These are phyloP conservation scores for Nigrospora osmanthi DNA, from an alignment of 2,329 filamentous ascomycete species.

Conservation along the genomic window DNA sequence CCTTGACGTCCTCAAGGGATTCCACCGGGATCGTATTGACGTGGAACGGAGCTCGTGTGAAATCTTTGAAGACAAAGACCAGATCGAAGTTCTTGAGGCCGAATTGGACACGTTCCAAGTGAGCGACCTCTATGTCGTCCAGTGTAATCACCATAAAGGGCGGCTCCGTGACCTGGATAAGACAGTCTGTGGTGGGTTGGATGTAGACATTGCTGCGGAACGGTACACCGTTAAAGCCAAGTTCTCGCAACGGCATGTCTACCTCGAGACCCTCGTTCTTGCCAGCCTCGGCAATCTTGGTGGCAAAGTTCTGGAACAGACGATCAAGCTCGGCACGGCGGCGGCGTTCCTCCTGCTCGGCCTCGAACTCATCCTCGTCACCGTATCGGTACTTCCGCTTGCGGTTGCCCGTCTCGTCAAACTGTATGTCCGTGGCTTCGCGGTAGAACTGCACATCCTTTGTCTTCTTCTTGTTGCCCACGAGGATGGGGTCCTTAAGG, in stretches of 20 bases:
- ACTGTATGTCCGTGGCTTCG: slow-evolving; percentile 96
- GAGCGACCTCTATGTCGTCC: slow-evolving; percentile 91
- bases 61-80: slow-evolving; percentile 98
- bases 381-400: slow-evolving; percentile 97
- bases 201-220: slow-evolving; percentile 93
- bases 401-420: slow-evolving; percentile 96
- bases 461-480: slow-evolving; percentile 96
- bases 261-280: slow-evolving; percentile 87
- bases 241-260: slow-evolving; percentile 92
- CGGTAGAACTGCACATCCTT: slow-evolving; percentile 98
- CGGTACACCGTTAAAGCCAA: slow-evolving; percentile 94
- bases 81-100: slow-evolving; percentile 98
- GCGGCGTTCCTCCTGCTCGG: slow-evolving; percentile 92
- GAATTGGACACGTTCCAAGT: slow-evolving; percentile 92
- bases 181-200: slow-evolving; percentile 91
- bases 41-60: slow-evolving; percentile 80
- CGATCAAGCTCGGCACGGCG: slow-evolving; percentile 88
- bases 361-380: slow-evolving; percentile 97
- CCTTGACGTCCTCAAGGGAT: slow-evolving; percentile 88
- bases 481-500: slow-evolving; percentile 94
- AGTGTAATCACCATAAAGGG: slow-evolving; percentile 95
- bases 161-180: slow-evolving; percentile 94
- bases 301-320: slow-evolving; percentile 90
- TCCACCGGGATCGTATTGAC: slow-evolving; percentile 98
- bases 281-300: slow-evolving; percentile 94